Evolutionary conservation across 495 filamentous ascomycete genomes (phyloP), one percentile per base, ranked within the genome.

Genomic region (Aspergillus campestris): DNA sequence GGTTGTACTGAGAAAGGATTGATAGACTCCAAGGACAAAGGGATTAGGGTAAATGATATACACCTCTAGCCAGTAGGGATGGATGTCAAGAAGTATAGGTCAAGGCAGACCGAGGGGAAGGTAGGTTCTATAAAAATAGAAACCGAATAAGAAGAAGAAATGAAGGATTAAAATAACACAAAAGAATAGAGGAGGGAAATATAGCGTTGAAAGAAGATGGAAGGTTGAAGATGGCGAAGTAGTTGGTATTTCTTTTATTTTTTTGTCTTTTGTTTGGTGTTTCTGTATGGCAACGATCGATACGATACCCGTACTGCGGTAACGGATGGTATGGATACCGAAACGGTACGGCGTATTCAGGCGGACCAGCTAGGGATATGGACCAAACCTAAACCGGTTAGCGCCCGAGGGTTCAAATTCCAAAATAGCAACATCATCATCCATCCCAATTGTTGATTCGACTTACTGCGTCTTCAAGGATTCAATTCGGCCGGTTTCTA

Each of bases 291-390:
- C 13, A 31, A 42, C 24, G 29, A 32, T 27, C 40, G 40, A 30
- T 42, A 42, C 14, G 40, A 32, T 42, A 42, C 40, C 24, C 4
- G 29, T 31, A 42, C 40, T 5, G 24, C n/a, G 11, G 40, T 30
- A 42, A 14, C n/a, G 33, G 38, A 42, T 30, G 40, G 40, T 42
- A 42, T n/a, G n/a, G n/a, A n/a, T n/a, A n/a, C n/a, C n/a, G n/a
- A n/a, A n/a, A n/a, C n/a, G n/a, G n/a, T 10, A 13, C 11, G 12
- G 11, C 6, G 35, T 38, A 6, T 14, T 42, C 7, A 30, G 29
- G n/a, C n/a, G n/a, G n/a, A n/a, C n/a, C n/a, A 31, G 33, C 6
- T 4, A 15, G 28, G 7, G 7, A 3, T 13, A 13, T 42, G 29
- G 7, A n/a, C 40, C 27, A 42, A 28, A 5, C 38, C 38, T 27